These are phyloP conservation scores for Acanthamoeba castellanii DNA, from an alignment of 208 protist species.

Conservation along the genomic window DNA sequence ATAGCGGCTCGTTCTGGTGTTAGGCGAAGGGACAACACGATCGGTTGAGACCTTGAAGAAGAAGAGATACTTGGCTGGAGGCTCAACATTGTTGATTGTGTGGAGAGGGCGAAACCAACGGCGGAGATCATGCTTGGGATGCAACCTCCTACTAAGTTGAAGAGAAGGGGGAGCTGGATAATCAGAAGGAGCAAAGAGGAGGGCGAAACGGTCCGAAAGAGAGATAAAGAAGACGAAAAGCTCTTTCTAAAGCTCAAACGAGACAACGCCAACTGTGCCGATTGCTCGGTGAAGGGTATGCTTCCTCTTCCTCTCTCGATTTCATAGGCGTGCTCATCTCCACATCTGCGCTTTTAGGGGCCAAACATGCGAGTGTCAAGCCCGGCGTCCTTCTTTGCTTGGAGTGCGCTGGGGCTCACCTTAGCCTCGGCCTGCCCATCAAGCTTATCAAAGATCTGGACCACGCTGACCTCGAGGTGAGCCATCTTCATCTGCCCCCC, in stretches of 20 bases:
- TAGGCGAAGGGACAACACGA: no score
- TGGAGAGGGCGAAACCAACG: neutral
- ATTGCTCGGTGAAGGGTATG: conserved; percentile 32
- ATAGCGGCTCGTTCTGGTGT: no score
- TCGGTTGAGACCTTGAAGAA: no score
- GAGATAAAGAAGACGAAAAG: conserved; percentile 27
- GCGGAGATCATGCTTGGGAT: neutral
- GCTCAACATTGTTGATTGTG: no score
- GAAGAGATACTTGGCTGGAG: no score
- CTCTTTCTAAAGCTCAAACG: conserved; percentile 6
- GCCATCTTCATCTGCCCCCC: neutral
- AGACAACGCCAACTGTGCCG: conserved; percentile 21
- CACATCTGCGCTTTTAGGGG: conserved; percentile 2
- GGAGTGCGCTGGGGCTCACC: conserved; percentile 87
- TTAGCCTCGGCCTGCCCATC: conserved; percentile 79
- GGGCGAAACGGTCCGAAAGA: neutral
- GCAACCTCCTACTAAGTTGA: neutral
- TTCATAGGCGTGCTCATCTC: neutral
- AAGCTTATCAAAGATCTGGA: conserved; percentile 45
- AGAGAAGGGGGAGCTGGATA: conserved; percentile 8
- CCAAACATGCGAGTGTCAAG: conserved; percentile 86
- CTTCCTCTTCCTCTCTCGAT: neutral
- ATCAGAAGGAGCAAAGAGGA: neutral
- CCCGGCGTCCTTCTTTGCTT: conserved; percentile 90
- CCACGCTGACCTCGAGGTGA: conserved; percentile 11